Percentiles rank a stretch among this genome's conserved stretches.
phyloP scores from a whole-genome alignment of 768 basidiomycete genomes.

The Lactarius sp. region DNA sequence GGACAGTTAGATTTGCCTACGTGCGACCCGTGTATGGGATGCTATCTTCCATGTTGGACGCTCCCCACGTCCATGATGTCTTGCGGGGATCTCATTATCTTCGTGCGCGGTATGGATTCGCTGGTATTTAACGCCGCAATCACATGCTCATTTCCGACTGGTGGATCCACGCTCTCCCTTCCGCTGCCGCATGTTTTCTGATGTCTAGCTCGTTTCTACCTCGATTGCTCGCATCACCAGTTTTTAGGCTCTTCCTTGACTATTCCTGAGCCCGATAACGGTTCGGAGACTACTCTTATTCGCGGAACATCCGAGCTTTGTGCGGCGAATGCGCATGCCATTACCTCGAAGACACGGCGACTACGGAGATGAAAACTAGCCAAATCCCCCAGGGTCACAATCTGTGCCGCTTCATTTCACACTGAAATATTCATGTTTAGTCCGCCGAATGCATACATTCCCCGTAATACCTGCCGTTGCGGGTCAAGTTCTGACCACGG shows the following conservation, averaged over 20 bases:
- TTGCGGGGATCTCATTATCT: background rate
- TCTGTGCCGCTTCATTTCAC: background rate
- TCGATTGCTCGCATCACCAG: background rate
- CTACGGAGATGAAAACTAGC: constrained; percentile 17
- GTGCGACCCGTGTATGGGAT: background rate
- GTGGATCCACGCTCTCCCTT: background rate
- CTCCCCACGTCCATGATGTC: background rate
- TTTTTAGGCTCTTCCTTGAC: background rate
- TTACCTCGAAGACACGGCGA: constrained; percentile 8
- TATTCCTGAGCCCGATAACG: background rate
- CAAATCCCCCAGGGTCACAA: constrained; percentile 1
- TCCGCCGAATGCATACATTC: background rate
- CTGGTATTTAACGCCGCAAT: background rate
- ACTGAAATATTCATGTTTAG: background rate
- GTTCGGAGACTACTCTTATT: background rate
- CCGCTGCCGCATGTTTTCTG: constrained; percentile 1
- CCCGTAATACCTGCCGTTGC: background rate
- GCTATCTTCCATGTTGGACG: background rate
- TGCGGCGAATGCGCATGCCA: background rate
- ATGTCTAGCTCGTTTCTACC: background rate
- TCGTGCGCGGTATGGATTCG: background rate
- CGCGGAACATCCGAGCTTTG: background rate
- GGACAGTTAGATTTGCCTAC: background rate
- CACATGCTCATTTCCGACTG: constrained; percentile 14
- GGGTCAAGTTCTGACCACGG: constrained; percentile 3